Evolutionary conservation across 176 grass and related monocot species (phyloP).

Genomic region (Raddia distichophylla): DNA sequence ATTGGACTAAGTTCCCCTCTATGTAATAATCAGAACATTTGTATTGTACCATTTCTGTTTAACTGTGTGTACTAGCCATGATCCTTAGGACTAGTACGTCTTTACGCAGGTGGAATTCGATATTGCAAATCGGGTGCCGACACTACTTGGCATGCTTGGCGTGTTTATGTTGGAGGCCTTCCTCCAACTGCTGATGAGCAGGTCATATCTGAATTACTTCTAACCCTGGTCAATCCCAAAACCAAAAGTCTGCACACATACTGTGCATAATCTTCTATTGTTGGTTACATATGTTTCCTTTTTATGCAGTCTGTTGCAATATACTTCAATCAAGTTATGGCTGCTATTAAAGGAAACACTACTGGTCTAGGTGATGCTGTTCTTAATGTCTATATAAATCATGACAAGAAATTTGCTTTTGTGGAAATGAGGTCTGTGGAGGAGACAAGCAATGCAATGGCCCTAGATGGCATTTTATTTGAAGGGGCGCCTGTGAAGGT

Average conservation of each 20-base stretch:
- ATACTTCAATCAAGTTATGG: constrained; percentile 98
- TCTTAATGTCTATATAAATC: constrained; percentile 99
- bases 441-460: constrained; percentile 99
- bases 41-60: no score
- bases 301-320: constrained; percentile 80
- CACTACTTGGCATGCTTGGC: constrained; percentile 89
- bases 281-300: constrained; percentile 14
- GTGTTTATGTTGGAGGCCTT: constrained; percentile 96
- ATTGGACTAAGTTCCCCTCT: no score
- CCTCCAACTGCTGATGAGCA: constrained; percentile 97
- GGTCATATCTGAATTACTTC: constrained; percentile 45
- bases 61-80: no score
- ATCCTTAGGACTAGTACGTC: no score
- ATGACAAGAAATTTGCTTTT: constrained; percentile 99
- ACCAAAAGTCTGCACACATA: neutral
- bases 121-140: no score
- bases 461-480: constrained; percentile 95
- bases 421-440: constrained; percentile 99
- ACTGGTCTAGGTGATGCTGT: constrained; percentile 99
- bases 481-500: constrained; percentile 96
- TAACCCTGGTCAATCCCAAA: neutral
- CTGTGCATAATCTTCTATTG: neutral
- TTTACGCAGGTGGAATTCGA: no score
- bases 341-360: constrained; percentile 96
- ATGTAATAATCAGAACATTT: no score